These are phyloP conservation scores for Melastoma candidum DNA, from an alignment of 441 rosid species.

Conservation along the genomic window DNA sequence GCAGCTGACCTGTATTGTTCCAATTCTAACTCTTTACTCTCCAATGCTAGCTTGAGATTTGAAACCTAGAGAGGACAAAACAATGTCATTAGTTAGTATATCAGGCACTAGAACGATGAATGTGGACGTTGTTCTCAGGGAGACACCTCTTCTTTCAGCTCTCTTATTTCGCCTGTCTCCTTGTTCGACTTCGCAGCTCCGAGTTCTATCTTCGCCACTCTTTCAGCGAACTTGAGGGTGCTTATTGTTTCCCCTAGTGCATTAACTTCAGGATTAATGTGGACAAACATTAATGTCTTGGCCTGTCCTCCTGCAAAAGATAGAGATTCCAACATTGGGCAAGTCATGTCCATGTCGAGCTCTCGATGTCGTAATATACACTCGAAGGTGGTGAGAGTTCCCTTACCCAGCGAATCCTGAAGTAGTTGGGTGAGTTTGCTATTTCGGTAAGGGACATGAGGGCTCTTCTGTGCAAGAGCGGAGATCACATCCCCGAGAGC, in stretches of 20 bases:
- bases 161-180: constrained; percentile 85
- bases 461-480: constrained; percentile 86
- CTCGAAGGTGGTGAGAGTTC: too few species aligned
- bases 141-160: constrained; percentile 82
- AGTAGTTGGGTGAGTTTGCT: constrained; percentile 94
- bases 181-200: constrained; percentile 90
- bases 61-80: constrained; percentile 42
- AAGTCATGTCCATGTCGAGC: neutral
- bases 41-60: constrained; percentile 57
- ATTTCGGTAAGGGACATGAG: constrained; percentile 84
- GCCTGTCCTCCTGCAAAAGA: constrained; percentile 74
- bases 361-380: neutral
- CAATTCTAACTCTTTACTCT: constrained; percentile 77
- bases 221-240: constrained; percentile 89
- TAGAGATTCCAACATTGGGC: constrained; percentile 2
- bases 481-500: constrained; percentile 91
- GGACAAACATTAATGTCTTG: constrained; percentile 89
- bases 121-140: neutral
- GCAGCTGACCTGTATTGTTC: constrained; percentile 47
- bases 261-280: constrained; percentile 75
- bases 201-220: constrained; percentile 85
- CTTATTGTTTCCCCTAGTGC: constrained; percentile 84
- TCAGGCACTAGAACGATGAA: neutral
- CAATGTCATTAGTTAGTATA: neutral
- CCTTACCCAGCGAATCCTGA: constrained; percentile 75